These are phyloP conservation scores for Colletotrichum cordylinicola DNA, from an alignment of 2,329 filamentous ascomycete genomes.

Conservation along the genomic window DNA sequence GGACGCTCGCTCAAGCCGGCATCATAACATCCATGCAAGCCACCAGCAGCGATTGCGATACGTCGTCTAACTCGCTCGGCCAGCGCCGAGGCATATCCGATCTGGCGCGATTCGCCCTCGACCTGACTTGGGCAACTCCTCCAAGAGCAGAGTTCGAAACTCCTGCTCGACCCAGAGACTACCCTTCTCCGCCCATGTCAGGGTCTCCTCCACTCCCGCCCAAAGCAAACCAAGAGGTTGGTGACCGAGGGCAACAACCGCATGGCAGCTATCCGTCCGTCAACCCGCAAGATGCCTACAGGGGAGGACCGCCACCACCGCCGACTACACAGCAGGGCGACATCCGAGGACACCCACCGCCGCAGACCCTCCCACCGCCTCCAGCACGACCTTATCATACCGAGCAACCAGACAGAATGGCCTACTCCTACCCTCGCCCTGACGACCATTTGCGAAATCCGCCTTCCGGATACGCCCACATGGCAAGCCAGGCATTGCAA, in stretches of 20 bases:
- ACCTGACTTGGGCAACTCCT: constrained; percentile 55
- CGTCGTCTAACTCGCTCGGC: constrained; percentile 55
- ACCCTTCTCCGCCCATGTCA: constrained; percentile 79
- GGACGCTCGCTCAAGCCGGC: constrained; percentile 24
- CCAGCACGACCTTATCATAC: constrained; percentile 42
- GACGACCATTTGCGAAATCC: constrained; percentile 41
- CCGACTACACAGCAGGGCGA: constrained; percentile 40
- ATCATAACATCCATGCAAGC: constrained; percentile 59
- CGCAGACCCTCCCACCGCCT: constrained; percentile 31
- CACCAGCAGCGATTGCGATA: constrained; percentile 48
- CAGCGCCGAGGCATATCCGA: constrained; percentile 64
- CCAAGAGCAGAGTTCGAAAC: constrained; percentile 58
- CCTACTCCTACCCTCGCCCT: constrained; percentile 44
- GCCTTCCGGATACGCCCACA: constrained; percentile 20
- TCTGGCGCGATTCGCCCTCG: constrained; percentile 59
- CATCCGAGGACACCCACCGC: constrained; percentile 30
- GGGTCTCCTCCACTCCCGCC: constrained; percentile 68
- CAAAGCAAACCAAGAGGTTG: constrained; percentile 63
- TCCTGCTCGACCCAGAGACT: constrained; percentile 62
- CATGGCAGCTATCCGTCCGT: constrained; percentile 48
- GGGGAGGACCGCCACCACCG: constrained; percentile 34
- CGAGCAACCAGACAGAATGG: constrained; percentile 43
- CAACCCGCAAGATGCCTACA: constrained; percentile 56
- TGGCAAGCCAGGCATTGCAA: constrained; percentile 20
- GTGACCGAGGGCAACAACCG: constrained; percentile 57